Base-by-base conservation (phyloP, 2,329 filamentous ascomycete species). In the Scleromitrula shiraiana region DNA sequence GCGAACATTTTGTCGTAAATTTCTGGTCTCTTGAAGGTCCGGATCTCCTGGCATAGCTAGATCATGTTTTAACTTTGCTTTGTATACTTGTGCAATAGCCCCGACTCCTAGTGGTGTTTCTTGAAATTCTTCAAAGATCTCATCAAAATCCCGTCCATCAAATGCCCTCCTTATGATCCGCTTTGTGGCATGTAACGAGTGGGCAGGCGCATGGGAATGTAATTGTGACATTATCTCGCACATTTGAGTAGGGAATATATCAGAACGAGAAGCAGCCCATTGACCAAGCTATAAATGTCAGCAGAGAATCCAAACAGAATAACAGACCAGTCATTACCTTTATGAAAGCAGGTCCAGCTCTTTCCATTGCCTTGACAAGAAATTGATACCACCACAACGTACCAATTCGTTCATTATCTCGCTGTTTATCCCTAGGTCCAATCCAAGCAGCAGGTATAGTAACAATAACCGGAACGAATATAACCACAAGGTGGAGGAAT, bases 41-140 rank as follows among this genome's bases (percentile, higher is more conserved):
- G 70, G 64, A 39, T 81, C 74, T 27, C 77, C 77, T 0, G 80
- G 77, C 1, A 74, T 76, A 5, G 85, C 81, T 44, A 97, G 70
- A 57, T 86, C 82, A 0, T 85, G 78, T 62, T 89, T 94, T 38
- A 98, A 69, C 65, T 89, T 96, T 0, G 93, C 93, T 64, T 88
- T 94, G 75, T 98, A 98, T 2, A 97, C 93, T 65, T 98, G 93
- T 0, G 93, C 93, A 59, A 98, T 97, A 24, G 93, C 93, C 9
- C 93, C 93, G 1, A 97, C 91, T 1, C 93, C 93, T 0, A 98
- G 71, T 0, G 93, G 93, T 56, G 74, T 80, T 67, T 94, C 87
- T 23, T 96, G 76, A 57, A 98, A 98, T 64, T 97, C 93, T 24
- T 95, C 88, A 59, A 98, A 98, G 51, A 98, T 96, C 5, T 95